Evolutionary conservation across 164 flowering plant species (phyloP).

Genomic region (Vitis labrusca): DNA sequence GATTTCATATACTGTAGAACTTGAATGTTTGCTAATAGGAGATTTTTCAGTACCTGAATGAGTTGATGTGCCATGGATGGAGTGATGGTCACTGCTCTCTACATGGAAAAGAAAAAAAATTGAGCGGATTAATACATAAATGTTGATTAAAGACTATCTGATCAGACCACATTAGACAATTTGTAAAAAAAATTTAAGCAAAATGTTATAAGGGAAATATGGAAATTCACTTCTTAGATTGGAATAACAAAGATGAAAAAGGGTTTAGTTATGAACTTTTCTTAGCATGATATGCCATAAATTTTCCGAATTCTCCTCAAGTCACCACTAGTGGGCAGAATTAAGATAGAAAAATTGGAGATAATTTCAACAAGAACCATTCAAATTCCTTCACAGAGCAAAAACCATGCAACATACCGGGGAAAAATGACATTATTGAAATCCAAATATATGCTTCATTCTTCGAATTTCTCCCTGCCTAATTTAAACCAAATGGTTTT

Average conservation of each 20-base stretch:
- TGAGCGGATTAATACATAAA: no score
- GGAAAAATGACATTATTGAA: no score
- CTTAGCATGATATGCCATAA: not conserved
- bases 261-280: not conserved
- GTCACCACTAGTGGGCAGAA: no score
- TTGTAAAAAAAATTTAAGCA: not conserved
- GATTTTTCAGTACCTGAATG: slow-evolving; percentile 46
- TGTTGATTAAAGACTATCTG: no score
- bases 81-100: slow-evolving; percentile 76
- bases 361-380: no score
- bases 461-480: no score
- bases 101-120: slow-evolving; percentile 9
- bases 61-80: slow-evolving; percentile 73
- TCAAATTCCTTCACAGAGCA: no score
- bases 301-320: not conserved
- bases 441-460: no score
- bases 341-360: no score
- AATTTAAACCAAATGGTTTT: no score
- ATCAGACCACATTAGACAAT: not conserved
- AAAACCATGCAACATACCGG: no score
- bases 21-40: not conserved
- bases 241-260: not conserved
- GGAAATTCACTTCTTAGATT: not conserved
- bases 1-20: not conserved
- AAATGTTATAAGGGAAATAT: not conserved